Evolutionary conservation across 768 basidiomycete species (phyloP), one percentile per base, ranked within the genome.

Genomic region (Termitomyces sp.): DNA sequence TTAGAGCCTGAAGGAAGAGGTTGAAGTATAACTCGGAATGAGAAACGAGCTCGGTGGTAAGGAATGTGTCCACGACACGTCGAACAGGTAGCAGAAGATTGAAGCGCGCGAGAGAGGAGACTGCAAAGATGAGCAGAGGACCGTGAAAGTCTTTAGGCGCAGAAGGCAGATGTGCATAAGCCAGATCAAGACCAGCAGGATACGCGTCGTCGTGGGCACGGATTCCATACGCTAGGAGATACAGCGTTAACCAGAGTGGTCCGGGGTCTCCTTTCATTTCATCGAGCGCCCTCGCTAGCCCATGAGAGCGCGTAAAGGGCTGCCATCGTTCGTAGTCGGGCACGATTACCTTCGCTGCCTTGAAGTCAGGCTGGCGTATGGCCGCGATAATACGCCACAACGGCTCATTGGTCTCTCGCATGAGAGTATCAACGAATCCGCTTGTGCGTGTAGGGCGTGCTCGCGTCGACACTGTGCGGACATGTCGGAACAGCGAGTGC

Each of bases 171-270:
- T 83, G 71, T 1, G 71, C 57, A 58, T 76, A 68, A 3, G 78
- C 71, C 24, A 87, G 67, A 52, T 77, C 74, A 41, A 78, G 62
- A 35, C 81, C 62, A 1, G 74, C 71, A 0, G 73, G 73, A 20
- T 70, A 67, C 0, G 82, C 84, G 24, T 87, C 77, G 16, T 56
- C 56, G 1, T 74, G 66, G 0, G 79, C 77, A n/a, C 65, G 70
- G 11, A 84, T 72, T 65, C 76, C 80, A 68, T 75, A 76, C 3
- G 66, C 70, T 16, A 79, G 68, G 43, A 87, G 71, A 46, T 77
- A 74, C 32, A 88, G 68, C 11, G 79, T 65, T n/a, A 85, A 69
- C 85, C 85, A 88, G 0, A 75, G 61, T 0, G 87, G 86, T 13
- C 73, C 54, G 33, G n/a, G 1, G 4, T 54, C 47, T 36, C 45